Base-by-base conservation (phyloP, 352 stramenopile genomes). In the Peronospora farinosa region DNA sequence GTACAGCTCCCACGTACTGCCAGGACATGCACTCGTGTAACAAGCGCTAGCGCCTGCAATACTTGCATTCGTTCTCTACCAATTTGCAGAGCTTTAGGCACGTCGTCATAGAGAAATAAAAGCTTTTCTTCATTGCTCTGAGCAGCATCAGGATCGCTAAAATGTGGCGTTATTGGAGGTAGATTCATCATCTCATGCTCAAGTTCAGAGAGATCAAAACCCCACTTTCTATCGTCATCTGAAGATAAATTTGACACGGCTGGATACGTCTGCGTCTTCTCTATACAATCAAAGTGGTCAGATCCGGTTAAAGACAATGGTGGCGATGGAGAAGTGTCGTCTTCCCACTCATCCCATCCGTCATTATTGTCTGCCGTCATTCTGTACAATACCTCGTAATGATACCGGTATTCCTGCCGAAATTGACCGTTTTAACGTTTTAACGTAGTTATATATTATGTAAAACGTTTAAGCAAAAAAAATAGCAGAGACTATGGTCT, bases 291-390 rank as follows among this genome's bases (percentile, higher is more conserved):
- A 36, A 44, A 11, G 13, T 17, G 23, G n/a, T 5, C 40, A 10
- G 31, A 39, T 5, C 11, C 6, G 2, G 5, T 8, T 30, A 25
- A 1, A 6, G 8, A 7, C 11, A 31, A 25, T 33, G 39, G 0
- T 7, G 35, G 21, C 16, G 23, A 12, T 30, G 38, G 16, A 7
- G 38, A 12, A 19, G 16, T 12, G 32, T 65, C 55, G 27, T 72
- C 66, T 59, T 78, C 70, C 73, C 70, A 84, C 40, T 80, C 73
- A 23, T 78, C 70, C 69, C 69, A 84, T 39, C 50, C 60, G 19
- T 69, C 58, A 0, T 51, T 47, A 16, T 62, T 40, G 0, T 32
- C 30, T 2, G 44, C 33, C 1, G 60, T 58, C 60, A 64, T 67
- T 46, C 21, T 2, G 21, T 23, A 23, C 21, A 23, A 2, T 27